Base-by-base conservation (phyloP, 371 early-diverging fungal species). In the Mucor velutinosus region DNA sequence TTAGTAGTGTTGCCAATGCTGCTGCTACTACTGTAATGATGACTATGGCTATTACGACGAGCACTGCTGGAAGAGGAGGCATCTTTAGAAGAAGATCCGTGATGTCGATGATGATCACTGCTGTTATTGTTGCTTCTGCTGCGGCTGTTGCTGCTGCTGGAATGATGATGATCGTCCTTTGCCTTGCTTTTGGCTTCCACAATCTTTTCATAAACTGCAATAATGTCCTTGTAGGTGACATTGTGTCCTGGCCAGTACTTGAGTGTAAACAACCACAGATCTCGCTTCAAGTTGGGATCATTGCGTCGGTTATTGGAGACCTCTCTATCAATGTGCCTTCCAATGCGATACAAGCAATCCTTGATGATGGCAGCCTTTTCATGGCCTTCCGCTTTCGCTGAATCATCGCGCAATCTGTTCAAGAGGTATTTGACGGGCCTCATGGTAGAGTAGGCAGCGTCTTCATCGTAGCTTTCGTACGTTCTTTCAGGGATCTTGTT, bases 181-280 rank as follows among this genome's bases (percentile, higher is more conserved):
- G 27, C 53, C 12, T 53, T 21, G 15, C 32, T 57, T 7, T 19
- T 33, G 39, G 68, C 62, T 30, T 58, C 68, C 1, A 62, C 45
- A 29, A 87, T 69, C 7, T 81, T 84, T 19, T 73, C 83, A 79
- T 88, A 91, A 17, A 90, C 69, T n/a, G 76, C 75, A 60, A 82
- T 77, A 12, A 91, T 63, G 64, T 84, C 80, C 7, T 72, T 66
- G 60, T 81, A 78, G n/a, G 81, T 75, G 8, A 90, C 81, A 12
- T 66, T 66, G 14, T 72, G 65, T 17, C 77, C 79, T 14, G 88
- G 89, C 90, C 91, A 92, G 60, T 84, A 90, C 53, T 81, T 80
- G 17, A 80, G 82, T 8, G 89, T 88, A 72, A 86, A 89, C 56
- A 81, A 71, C 90, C 90, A 90, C 37, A 90, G 67, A 55, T 86